Evolutionary conservation across 352 stramenopile species (phyloP).

Genomic region (Phytopythium cucurbitacearum): DNA sequence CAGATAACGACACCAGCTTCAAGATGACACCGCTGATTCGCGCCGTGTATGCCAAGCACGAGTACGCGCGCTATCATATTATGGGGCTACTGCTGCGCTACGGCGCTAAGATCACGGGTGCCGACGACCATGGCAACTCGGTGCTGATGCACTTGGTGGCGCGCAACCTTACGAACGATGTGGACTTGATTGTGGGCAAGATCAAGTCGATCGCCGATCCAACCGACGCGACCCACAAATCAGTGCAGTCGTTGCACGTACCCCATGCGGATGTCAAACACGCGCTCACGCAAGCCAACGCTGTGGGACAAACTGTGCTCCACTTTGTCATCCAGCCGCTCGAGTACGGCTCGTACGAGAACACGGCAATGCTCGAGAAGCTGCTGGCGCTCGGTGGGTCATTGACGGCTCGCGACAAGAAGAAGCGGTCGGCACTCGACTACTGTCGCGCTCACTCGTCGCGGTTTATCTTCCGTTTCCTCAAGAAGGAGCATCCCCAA

Average conservation of each 20-base stretch:
- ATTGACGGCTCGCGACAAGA: conserved; percentile 29
- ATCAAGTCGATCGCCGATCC: conserved; percentile 37
- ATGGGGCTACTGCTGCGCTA: conserved; percentile 56
- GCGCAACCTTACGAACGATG: conserved; percentile 42
- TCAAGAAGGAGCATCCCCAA: conserved; percentile 32
- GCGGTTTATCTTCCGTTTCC: conserved; percentile 45
- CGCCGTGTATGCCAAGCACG: conserved; percentile 28
- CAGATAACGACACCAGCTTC: not conserved
- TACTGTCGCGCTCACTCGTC: conserved; percentile 53
- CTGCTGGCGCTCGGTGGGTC: conserved; percentile 38
- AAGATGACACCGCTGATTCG: conserved; percentile 45
- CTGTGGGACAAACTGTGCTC: conserved; percentile 35
- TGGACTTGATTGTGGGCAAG: conserved; percentile 40
- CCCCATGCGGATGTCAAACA: conserved; percentile 31
- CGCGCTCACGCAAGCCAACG: conserved; percentile 38
- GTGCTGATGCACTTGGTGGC: conserved; percentile 57
- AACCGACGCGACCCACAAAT: conserved; percentile 18
- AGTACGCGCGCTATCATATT: conserved; percentile 22
- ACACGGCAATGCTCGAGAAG: conserved; percentile 38
- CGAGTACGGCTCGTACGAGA: conserved; percentile 65
- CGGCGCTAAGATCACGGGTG: conserved; percentile 40
- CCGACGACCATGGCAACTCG: conserved; percentile 53
- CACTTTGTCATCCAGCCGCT: conserved; percentile 62
- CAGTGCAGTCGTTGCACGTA: conserved; percentile 40
- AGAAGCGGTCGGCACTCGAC: conserved; percentile 38